Conservation (phyloP, 2,329 filamentous ascomycete genomes). For the Diaporthe aspalathi region DNA sequence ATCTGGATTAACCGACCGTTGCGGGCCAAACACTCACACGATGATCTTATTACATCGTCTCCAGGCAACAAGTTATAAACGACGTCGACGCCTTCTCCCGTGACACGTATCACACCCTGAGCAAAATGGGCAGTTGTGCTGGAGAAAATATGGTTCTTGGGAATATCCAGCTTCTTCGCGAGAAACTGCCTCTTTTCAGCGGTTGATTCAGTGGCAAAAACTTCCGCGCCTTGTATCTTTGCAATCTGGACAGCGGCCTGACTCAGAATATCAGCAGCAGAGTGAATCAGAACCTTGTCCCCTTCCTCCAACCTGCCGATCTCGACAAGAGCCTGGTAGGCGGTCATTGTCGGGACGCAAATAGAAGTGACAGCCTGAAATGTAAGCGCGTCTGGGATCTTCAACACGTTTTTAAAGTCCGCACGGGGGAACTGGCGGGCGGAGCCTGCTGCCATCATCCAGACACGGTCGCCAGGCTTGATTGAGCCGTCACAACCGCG, state of each 20-base stretch:
- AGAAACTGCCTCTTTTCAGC: slow-evolving; percentile 51
- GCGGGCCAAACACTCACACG: slow-evolving; percentile 57
- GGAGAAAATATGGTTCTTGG: slow-evolving; percentile 51
- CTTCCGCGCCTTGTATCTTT: slow-evolving; percentile 48
- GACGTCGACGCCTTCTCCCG: slow-evolving; percentile 36
- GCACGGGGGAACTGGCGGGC: slow-evolving; percentile 21
- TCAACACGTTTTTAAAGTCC: slow-evolving; percentile 35
- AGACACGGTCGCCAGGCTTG: slow-evolving; percentile 46
- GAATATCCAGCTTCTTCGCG: slow-evolving; percentile 47
- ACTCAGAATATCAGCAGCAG: slow-evolving; percentile 55
- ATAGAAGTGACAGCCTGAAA: slow-evolving; percentile 47
- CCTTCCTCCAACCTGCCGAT: slow-evolving; percentile 44
- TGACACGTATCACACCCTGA: slow-evolving; percentile 16
- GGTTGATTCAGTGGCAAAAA: slow-evolving; percentile 53
- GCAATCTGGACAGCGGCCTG: slow-evolving; percentile 56
- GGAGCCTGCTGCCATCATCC: slow-evolving; percentile 40
- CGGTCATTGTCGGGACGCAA: slow-evolving; percentile 40
- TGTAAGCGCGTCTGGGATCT: slow-evolving; percentile 49
- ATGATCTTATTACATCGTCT: slow-evolving; percentile 53
- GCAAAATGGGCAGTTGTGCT: slow-evolving; percentile 8
- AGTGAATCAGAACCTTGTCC: slow-evolving; percentile 55
- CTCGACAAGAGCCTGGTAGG: slow-evolving; percentile 53
- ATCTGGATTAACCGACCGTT: slow-evolving; percentile 60
- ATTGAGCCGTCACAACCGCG: slow-evolving; percentile 41
- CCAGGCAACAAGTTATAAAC: slow-evolving; percentile 36